Base-by-base conservation (phyloP, 257 asterid genomes). In the Solanum stenotomum region DNA sequence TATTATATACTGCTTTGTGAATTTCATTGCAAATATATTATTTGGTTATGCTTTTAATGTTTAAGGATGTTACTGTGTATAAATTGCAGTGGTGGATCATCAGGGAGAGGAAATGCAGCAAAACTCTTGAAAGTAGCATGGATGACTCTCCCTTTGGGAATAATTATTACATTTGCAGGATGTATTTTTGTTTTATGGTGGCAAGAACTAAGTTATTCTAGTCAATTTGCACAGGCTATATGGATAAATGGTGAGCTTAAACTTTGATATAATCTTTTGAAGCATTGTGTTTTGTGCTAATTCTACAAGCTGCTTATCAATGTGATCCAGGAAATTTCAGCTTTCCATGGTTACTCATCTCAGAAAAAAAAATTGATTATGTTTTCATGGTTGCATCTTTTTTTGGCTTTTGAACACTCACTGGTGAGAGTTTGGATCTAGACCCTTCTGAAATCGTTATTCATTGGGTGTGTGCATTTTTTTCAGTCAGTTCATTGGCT, bases 51-150 rank as follows among this genome's bases (percentile, higher is more conserved):
- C 1, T 1, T 82, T 31, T 82, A 10, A 82, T 16, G 70, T 49
- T 15, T 31, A 77, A 40, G 44, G 42, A 10, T 27, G 86, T 49
- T 37, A 82, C 10, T 49, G 86, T 82, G 86, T 49, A 85, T 46
- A 87, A 88, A 77, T 89, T 88, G 90, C 93, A 96, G 99, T 90
- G 94, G 92, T 71, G 98, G 89, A 88, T 90, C 92, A 86, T 96
- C 97, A 89, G 86, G 88, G 71, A 91, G 89, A 90, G 91, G 88
- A 87, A 92, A 93, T 91, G 93, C 93, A 25, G 95, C 96, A 27
- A 93, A 93, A 89, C 94, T 96, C 88, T 91, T 96, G 93, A 97
- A 93, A 94, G 94, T 97, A 83, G 99, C 99, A 35, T 97, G 99
- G 99, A 87, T 95, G 90, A 92, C 96, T 56, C 90, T 95, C 71